These are phyloP conservation scores for Penicillium sp. DNA, from an alignment of 2,329 filamentous ascomycete genomes.

Conservation along the genomic window DNA sequence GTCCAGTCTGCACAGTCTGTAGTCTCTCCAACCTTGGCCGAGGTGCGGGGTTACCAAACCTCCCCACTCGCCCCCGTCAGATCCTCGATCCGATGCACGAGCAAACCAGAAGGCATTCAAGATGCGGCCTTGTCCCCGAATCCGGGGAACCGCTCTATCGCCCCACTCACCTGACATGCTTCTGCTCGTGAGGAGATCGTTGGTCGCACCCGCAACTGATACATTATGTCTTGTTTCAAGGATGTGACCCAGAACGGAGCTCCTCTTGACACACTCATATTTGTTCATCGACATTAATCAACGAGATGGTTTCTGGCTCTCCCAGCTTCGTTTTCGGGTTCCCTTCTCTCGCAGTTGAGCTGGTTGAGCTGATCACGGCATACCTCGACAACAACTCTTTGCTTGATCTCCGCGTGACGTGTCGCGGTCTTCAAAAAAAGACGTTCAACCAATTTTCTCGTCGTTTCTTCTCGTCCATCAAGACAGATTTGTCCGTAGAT, in stretches of 20 bases:
- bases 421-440: constrained; percentile 16
- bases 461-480: constrained; percentile 18
- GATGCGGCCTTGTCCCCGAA: not conserved
- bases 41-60: too few relatives aligned
- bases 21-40: not conserved
- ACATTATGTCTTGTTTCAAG: too few relatives aligned
- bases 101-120: too few relatives aligned
- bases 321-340: not conserved
- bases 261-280: too few relatives aligned
- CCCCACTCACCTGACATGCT: too few relatives aligned
- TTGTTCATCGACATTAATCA: too few relatives aligned
- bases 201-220: too few relatives aligned
- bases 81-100: too few relatives aligned
- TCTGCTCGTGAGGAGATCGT: not conserved
- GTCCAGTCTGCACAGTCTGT: too few relatives aligned
- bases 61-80: too few relatives aligned
- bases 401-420: constrained; percentile 15
- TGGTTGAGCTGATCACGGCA: constrained; percentile 15
- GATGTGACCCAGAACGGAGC: too few relatives aligned
- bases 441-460: constrained; percentile 21
- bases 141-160: too few relatives aligned
- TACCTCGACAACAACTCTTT: constrained; percentile 8
- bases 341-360: constrained; percentile 15
- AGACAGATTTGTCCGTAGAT: constrained; percentile 17
- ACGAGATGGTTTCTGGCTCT: constrained; percentile 1